Base-by-base conservation (phyloP, 2,329 filamentous ascomycete species). In the Ascochyta fabae region DNA sequence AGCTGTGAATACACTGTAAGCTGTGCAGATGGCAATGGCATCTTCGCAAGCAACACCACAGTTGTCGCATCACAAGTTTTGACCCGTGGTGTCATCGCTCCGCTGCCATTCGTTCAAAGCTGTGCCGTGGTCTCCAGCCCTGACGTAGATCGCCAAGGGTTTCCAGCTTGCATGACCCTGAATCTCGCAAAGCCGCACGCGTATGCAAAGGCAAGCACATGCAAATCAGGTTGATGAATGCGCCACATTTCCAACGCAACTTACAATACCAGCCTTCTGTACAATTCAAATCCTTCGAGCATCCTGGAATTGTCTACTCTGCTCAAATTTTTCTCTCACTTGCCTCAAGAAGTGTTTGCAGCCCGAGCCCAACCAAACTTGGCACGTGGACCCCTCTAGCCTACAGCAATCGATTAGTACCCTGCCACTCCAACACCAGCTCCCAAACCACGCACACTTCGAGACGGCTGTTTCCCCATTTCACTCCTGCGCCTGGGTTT, bases 381-480 rank as follows among this genome's bases (percentile, higher is more conserved):
- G 66, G 70, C 70, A 73, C 70, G 69, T 74, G 69, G 58, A 49
- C 59, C 29, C 50, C 58, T 58, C 56, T 56, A 58, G 56, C 56
- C 36, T 54, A 57, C 53, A 57, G 45, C 46, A 56, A 62, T 60
- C 61, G 63, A 58, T 58, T 62, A 48, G 54, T 50, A 48, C 56
- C 59, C 56, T 60, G 51, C 50, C 38, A 44, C 45, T 38, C 44
- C 35, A 58, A 45, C 44, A 53, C 45, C 55, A 46, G 44, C 48
- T 48, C 16, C 29, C 35, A 41, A 42, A 26, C 46, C 34, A 46
- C 56, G 24, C 55, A 49, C 45, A 43, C 27, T 44, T 34, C 45
- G 31, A 31, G 42, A 48, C 38, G 22, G 33, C 48, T 44, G 33
- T 29, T 45, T 51, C 44, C 43, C 38, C 33, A 33, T 42, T 38